phyloP scores from a whole-genome alignment of 1,284 basidiomycete genomes.

The Paramarasmius palmivorus region DNA sequence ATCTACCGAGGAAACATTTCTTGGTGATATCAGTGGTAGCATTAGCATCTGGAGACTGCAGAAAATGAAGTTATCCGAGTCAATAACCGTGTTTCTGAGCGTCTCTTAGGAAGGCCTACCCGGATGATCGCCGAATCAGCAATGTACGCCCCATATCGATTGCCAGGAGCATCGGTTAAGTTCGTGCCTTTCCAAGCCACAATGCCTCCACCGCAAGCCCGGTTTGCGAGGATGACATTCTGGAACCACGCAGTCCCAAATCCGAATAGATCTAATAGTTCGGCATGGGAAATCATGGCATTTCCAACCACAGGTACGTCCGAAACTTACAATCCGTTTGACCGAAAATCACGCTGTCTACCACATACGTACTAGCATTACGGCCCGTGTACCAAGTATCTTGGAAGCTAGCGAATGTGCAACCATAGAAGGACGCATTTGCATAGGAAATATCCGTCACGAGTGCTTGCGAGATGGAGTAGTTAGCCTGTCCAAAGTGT shows the following conservation, averaged over 20 bases:
- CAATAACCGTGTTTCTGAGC: not conserved
- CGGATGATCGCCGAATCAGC: conserved; percentile 57
- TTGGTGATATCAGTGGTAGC: conserved; percentile 43
- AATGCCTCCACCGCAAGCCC: conserved; percentile 63
- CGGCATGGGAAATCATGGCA: too few species aligned
- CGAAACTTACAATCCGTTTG: conserved; percentile 57
- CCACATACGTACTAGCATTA: conserved; percentile 59
- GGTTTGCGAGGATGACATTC: conserved; percentile 56
- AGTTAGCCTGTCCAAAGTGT: conserved; percentile 44
- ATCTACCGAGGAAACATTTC: conserved; percentile 49
- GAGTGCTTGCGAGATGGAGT: conserved; percentile 58
- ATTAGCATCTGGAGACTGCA: conserved; percentile 66
- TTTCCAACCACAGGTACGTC: not conserved
- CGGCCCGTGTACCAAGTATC: conserved; percentile 69
- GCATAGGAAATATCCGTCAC: conserved; percentile 61
- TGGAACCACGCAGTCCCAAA: conserved; percentile 67
- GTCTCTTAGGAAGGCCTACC: conserved; percentile 29
- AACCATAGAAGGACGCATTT: conserved; percentile 70
- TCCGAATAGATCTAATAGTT: conserved; percentile 50
- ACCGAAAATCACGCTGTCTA: conserved; percentile 63
- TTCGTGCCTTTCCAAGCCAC: conserved; percentile 63
- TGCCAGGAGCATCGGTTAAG: conserved; percentile 49
- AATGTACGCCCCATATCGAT: conserved; percentile 64
- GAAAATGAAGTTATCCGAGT: not conserved
- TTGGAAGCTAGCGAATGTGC: conserved; percentile 62